Base-by-base conservation (phyloP, 73 alveolate species). In the Uronychia binucleata region DNA sequence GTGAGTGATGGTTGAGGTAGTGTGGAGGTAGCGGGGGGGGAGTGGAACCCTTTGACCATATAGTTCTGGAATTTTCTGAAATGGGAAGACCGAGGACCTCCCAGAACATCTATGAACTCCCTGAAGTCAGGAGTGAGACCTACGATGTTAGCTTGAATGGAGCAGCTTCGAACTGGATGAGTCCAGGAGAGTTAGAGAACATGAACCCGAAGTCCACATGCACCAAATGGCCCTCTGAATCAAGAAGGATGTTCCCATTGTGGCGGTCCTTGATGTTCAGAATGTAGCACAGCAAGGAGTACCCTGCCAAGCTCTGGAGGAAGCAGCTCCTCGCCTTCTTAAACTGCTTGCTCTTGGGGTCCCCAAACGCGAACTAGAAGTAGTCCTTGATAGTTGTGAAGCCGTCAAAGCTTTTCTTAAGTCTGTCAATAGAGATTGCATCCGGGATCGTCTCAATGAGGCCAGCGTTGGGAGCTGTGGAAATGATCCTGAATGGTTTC, bases 161-260 rank as follows among this genome's bases (percentile, higher is more conserved):
- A 0, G 98, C 98, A 34, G 96, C 96, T 84, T 98, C 99, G 82
- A 98, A 98, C 58, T 94, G 94, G 89, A 97, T 80, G 80, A 96
- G 93, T 26, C 99, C 99, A 31, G 99, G 99, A 30, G 98, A 85
- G 83, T 94, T 97, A 33, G 97, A 94, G 59, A 98, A 93, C 92
- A 98, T 94, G 83, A 98, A 98, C 28, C 99, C 99, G 89, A 97
- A 98, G 88, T 98, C 99, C 28, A 98, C 97, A 94, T 98, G 99
- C 28, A 98, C 94, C 31, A 98, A 77, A 91, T 97, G 99, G 5
- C 99, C 99, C 83, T 90, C 85, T 76, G 95, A 86, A 85, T 98
- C 99, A 27, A 98, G 90, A 83, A 98, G 92, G 29, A 98, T 97
- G 89, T 98, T 98, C 28, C 99, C 99, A 93, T 98, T 98, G 89